Evolutionary conservation across 1,139 yeast species (phyloP), one percentile per base, ranked within the genome.

Genomic region (Scheffersomyces quercinus): DNA sequence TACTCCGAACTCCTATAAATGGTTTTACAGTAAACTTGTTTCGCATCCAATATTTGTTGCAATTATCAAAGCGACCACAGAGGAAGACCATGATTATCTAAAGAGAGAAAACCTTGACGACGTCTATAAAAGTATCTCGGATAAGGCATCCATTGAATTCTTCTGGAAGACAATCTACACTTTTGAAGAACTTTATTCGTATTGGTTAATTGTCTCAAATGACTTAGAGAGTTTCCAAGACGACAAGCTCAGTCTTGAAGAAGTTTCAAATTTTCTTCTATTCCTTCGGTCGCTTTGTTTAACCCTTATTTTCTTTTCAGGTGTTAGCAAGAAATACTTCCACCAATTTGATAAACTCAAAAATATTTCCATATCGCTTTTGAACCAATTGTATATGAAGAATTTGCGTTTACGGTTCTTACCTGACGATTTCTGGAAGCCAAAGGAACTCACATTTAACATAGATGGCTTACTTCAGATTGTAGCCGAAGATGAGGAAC

Each of bases 341-440:
- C 47, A 43, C 9, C 60, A 59, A 16, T 57, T 55, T 42, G 56
- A 52, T 2, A 58, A 61, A 5, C 53, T 79, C 29, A 65, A 72
- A 37, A 58, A 58, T 6, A 60, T 69, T 1, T 69, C 86, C 0
- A 60, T 84, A 14, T 66, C 76, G 9, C 73, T 88, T 11, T 62
- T 88, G 44, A 81, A 84, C 43, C 93, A 87, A 56, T 62, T 90
- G 1, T 85, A 88, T 59, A 58, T 80, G 40, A 79, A 89, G 45
- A 89, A 89, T 55, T 71, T 87, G 10, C 72, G 96, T 41, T 63
- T 87, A 42, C 66, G 73, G n/a, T 74, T 85, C 44, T 65, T 86
- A 30, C 72, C 73, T 0, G 58, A 62, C 1, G 69, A 70, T 12
- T 84, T 83, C 55, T 88, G 96, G 96, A 63, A 66, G 14, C 67